Base-by-base conservation (phyloP, 345 rosid genomes). In the Draba incana region DNA sequence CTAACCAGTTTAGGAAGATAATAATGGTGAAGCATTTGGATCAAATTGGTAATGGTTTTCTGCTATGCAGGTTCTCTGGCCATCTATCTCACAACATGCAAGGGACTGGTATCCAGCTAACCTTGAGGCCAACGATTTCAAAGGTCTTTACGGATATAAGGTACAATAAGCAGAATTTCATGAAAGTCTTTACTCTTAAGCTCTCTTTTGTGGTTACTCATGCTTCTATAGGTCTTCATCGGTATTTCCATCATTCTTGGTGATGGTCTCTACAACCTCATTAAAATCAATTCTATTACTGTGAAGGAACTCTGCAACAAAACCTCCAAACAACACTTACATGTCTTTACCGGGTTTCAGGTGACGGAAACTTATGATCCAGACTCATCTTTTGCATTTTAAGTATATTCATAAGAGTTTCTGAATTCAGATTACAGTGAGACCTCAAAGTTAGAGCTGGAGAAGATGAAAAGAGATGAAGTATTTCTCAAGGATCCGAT, bases 101-200 rank as follows among this genome's bases (percentile, higher is more conserved):
- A 95, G 89, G 25, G 86, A 84, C 63, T 91, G 95, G 97, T 88
- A 86, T 75, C 86, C 97, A 5, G 80, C 89, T 80, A 75, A 82
- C 79, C 83, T 88, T 8, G 86, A 54, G 28, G 79, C 82, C 80
- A 85, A 80, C 64, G 88, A 88, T 81, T 88, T 91, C 66, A 91
- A 88, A 79, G 95, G 97, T 71, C 95, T 88, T 44, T 88, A 88
- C 62, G 95, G 86, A 62, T 88, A 91, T 59, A 91, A 88, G 97
- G 90, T 88, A 80, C 28, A 2, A 66, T 68, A 14, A 61, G 25
- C 54, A 25, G 12, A 52, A 27, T 51, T 25, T 24, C 8, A 47
- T 20, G 20, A 20, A 20, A 20, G 20, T 20, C 20, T 20, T 20
- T 20, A 20, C 46, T 10, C 8, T 35, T 25, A 12, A 20, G 20